Percentiles rank a stretch among this genome's conserved stretches.
These are phyloP conservation scores for Ceratopteris richardii DNA, from an alignment of 75 land plant species.

Conservation along the genomic window DNA sequence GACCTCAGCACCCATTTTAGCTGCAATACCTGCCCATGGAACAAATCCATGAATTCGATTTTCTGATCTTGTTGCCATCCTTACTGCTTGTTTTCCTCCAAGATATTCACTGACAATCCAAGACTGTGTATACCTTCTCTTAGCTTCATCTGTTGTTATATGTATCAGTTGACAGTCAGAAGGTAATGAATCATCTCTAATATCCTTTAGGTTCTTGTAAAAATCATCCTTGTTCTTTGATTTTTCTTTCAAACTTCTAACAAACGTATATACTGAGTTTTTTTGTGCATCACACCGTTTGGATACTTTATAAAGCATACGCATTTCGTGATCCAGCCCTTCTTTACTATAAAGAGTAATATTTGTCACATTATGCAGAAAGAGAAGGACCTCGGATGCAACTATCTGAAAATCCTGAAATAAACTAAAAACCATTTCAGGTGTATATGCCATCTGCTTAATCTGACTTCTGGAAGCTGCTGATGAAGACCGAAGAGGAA, in stretches of 20 bases:
- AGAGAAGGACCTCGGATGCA: slow-evolving; percentile 70
- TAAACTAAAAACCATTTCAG: slow-evolving; percentile 69
- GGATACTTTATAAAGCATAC: slow-evolving; percentile 51
- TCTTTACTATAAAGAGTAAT: slow-evolving; percentile 68
- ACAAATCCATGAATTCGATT: slow-evolving; percentile 52
- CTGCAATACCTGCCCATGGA: slow-evolving; percentile 94
- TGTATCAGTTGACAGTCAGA: slow-evolving; percentile 50
- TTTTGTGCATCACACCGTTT: slow-evolving; percentile 17
- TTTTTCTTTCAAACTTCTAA: slow-evolving; percentile 35
- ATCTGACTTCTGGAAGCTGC: slow-evolving; percentile 78
- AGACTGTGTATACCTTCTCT: slow-evolving; percentile 24
- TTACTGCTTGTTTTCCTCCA: slow-evolving; percentile 43
- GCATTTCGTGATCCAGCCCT: slow-evolving; percentile 51
- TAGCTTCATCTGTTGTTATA: slow-evolving; percentile 23
- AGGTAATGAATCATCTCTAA: slow-evolving; percentile 43
- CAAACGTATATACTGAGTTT: slow-evolving; percentile 36
- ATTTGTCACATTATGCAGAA: slow-evolving; percentile 62
- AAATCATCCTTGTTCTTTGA: slow-evolving; percentile 59
- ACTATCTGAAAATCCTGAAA: slow-evolving; percentile 56
- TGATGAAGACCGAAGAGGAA: slow-evolving; percentile 64
- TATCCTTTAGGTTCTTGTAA: slow-evolving; percentile 42
- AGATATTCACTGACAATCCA: slow-evolving; percentile 77
- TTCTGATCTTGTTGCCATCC: slow-evolving; percentile 21
- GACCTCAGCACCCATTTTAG: slow-evolving; percentile 24
- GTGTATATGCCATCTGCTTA: slow-evolving; percentile 78